phyloP scores from a whole-genome alignment of 2,329 filamentous ascomycete species.

The Acrocalymma vagum region DNA sequence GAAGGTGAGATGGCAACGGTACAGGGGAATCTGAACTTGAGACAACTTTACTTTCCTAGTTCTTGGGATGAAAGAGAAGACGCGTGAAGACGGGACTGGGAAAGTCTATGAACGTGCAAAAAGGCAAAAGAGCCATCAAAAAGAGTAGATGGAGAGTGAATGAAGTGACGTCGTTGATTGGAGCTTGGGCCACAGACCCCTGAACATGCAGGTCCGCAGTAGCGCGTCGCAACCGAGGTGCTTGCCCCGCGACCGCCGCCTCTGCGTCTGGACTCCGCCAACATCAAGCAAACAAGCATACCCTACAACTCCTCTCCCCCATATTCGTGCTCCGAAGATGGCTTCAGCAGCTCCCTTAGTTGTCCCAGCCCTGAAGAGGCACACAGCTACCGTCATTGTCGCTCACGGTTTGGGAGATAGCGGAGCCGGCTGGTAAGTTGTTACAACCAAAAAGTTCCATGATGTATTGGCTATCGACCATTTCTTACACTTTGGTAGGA shows the following conservation, averaged over 20 bases:
- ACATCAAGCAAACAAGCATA: constrained; percentile 12
- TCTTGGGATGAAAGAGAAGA: too few species aligned
- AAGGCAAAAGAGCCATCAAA: not conserved
- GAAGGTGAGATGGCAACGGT: not conserved
- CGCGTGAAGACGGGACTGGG: too few species aligned
- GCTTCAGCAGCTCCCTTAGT: constrained; percentile 64
- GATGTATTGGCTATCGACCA: not conserved
- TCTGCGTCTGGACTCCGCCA: constrained; percentile 19
- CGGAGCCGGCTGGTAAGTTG: constrained; percentile 74
- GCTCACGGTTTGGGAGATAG: constrained; percentile 88
- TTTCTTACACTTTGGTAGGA: constrained; percentile 54
- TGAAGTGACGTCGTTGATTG: constrained; percentile 46
- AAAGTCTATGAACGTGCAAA: not conserved
- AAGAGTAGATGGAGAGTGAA: constrained; percentile 11
- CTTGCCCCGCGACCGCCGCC: constrained; percentile 8
- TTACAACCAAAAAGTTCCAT: too few species aligned
- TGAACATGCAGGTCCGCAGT: constrained; percentile 33
- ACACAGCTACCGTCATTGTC: constrained; percentile 96
- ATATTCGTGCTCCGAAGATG: constrained; percentile 29
- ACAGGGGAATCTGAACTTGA: too few species aligned
- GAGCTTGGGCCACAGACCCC: constrained; percentile 33
- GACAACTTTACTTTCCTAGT: too few species aligned
- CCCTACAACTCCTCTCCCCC: constrained; percentile 6
- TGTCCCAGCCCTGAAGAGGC: constrained; percentile 79
- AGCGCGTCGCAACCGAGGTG: constrained; percentile 24